Percentiles rank a stretch among this genome's conserved stretches.
Evolutionary conservation across 148 eudicot genomes (phyloP).

Genomic region (Dianthus caryophyllus): DNA sequence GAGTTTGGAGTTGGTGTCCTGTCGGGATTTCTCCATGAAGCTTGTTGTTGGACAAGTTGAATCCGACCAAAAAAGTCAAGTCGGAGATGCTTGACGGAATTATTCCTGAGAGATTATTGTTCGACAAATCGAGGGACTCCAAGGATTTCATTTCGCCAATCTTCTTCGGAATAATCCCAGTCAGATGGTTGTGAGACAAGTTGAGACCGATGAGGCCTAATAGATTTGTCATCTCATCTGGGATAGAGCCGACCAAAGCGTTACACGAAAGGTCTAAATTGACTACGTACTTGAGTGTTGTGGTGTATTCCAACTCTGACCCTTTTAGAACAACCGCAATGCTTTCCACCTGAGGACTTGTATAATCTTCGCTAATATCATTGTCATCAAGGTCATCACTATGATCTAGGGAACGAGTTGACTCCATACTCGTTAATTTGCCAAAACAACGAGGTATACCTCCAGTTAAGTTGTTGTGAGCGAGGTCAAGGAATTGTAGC

Average conservation of each 20-base stretch:
- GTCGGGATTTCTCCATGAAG: constrained; percentile 29
- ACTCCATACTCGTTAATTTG: constrained; percentile 19
- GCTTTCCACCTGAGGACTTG: not conserved
- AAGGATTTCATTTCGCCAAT: constrained; percentile 18
- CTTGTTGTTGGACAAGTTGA: constrained; percentile 36
- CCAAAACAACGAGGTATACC: constrained; percentile 22
- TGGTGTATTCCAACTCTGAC: constrained; percentile 16
- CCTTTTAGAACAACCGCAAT: constrained; percentile 20
- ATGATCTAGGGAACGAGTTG: no score
- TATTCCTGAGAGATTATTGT: constrained; percentile 30
- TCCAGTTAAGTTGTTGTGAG: no score
- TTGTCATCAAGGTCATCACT: no score
- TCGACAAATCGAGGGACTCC: constrained; percentile 33
- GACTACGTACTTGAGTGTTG: constrained; percentile 1
- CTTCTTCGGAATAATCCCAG: constrained; percentile 21
- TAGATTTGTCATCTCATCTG: constrained; percentile 32
- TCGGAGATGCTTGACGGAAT: constrained; percentile 35
- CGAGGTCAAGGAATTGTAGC: no score
- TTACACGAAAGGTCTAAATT: constrained; percentile 47
- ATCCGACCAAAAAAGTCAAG: constrained; percentile 17
- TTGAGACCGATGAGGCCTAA: constrained; percentile 14
- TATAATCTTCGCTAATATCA: no score
- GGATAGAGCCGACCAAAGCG: constrained; percentile 33
- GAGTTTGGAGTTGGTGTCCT: constrained; percentile 13
- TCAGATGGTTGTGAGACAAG: constrained; percentile 25